Percentiles rank a stretch among this genome's conserved stretches.
These are phyloP conservation scores for Pseudotsuga menziesii DNA, from an alignment of 75 land plant species.

Conservation along the genomic window DNA sequence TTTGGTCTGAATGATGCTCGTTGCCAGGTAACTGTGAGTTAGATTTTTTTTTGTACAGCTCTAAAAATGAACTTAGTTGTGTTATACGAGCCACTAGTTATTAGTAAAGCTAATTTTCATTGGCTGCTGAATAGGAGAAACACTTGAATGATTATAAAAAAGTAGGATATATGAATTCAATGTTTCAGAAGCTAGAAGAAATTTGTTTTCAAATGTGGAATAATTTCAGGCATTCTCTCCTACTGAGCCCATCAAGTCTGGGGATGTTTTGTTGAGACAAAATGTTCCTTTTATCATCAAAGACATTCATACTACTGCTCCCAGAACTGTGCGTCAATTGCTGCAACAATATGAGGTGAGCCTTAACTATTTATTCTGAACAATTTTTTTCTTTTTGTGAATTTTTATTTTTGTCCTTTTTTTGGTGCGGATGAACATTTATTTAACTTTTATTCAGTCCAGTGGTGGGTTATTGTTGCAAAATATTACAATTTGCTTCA, in stretches of 20 bases:
- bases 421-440: background rate
- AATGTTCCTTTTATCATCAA: constrained; percentile 57
- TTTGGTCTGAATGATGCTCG: constrained; percentile 83
- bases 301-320: constrained; percentile 33
- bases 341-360: constrained; percentile 79
- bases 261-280: constrained; percentile 66
- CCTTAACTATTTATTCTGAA: background rate
- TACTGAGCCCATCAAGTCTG: constrained; percentile 64
- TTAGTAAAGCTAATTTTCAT: background rate
- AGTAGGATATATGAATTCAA: background rate
- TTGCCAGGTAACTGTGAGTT: constrained; percentile 64
- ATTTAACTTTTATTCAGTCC: background rate
- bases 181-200: background rate
- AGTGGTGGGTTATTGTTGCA: background rate
- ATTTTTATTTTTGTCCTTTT: background rate
- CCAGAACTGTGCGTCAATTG: constrained; percentile 55
- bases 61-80: background rate
- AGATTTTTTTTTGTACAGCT: background rate
- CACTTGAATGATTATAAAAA: background rate
- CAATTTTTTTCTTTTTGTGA: background rate
- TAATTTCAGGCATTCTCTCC: constrained; percentile 65
- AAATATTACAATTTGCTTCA: background rate
- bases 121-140: background rate
- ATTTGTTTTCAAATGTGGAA: background rate
- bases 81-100: background rate